Percentiles rank a stretch among this genome's conserved stretches.
These are phyloP conservation scores for Xylaria sp. DNA, from an alignment of 2,329 filamentous ascomycete genomes.

Conservation along the genomic window DNA sequence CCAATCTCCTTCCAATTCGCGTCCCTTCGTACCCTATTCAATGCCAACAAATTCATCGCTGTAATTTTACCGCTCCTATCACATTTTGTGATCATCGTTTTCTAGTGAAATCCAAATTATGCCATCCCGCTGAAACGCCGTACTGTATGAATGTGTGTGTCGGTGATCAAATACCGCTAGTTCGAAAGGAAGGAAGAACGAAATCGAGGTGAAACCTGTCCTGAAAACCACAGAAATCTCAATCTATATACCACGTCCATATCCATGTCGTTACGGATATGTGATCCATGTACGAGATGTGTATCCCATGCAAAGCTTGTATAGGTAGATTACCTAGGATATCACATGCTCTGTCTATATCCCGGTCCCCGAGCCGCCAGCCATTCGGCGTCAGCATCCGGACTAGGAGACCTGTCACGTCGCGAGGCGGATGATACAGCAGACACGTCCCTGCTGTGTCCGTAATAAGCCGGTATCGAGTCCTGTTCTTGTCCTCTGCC, in stretches of 20 bases:
- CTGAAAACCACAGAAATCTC: background rate
- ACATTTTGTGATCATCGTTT: background rate
- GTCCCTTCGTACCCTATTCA: background rate
- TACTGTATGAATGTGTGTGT: slow-evolving; percentile 14
- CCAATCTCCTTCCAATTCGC: background rate
- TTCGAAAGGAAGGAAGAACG: background rate
- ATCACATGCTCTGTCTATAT: slow-evolving; percentile 37
- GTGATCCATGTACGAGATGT: background rate
- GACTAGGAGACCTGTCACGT: slow-evolving; percentile 13
- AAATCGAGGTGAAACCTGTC: background rate
- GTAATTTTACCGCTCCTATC: background rate
- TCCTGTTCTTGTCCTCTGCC: background rate
- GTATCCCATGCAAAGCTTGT: background rate
- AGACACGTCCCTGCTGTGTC: slow-evolving; percentile 21
- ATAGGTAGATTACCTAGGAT: background rate
- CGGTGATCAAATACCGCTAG: slow-evolving; percentile 8
- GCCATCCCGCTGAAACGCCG: slow-evolving; percentile 20
- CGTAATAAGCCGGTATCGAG: slow-evolving; percentile 15
- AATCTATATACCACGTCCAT: background rate
- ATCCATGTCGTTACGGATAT: background rate
- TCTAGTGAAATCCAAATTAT: slow-evolving; percentile 13
- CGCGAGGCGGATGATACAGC: slow-evolving; percentile 1
- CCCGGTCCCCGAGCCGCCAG: slow-evolving; percentile 27
- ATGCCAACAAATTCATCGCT: slow-evolving; percentile 26
- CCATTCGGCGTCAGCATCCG: slow-evolving; percentile 24